Evolutionary conservation across 768 basidiomycete species (phyloP).

Genomic region (Sporobolomyces phaffii): DNA sequence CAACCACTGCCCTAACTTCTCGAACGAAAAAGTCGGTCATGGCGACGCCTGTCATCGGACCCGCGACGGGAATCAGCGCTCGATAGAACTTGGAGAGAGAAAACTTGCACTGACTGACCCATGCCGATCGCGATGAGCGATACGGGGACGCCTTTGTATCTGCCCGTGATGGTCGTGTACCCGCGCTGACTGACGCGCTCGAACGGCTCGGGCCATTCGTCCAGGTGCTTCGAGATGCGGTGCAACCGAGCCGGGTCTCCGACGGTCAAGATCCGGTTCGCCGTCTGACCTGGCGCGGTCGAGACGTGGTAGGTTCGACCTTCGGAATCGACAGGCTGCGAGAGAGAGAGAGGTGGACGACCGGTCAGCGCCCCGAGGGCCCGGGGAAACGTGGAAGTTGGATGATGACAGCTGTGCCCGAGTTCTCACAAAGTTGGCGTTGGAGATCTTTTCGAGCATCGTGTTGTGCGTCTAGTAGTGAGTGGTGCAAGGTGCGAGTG

Average conservation of each 20-base stretch:
- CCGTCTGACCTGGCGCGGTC: slow-evolving; percentile 48
- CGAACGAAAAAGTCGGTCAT: slow-evolving; percentile 82
- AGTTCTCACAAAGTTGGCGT: slow-evolving; percentile 33
- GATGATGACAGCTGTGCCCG: background rate
- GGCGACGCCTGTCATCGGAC: slow-evolving; percentile 46
- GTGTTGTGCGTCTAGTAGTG: background rate
- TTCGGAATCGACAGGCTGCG: slow-evolving; percentile 14
- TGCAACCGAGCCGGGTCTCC: slow-evolving; percentile 65
- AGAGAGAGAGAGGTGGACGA: background rate
- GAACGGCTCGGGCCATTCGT: slow-evolving; percentile 52
- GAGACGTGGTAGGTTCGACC: slow-evolving; percentile 29
- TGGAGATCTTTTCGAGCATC: slow-evolving; percentile 24
- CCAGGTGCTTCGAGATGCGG: slow-evolving; percentile 58
- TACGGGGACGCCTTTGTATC: slow-evolving; percentile 59
- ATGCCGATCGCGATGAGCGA: slow-evolving; percentile 76
- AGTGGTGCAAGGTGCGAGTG: no score
- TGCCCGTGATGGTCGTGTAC: slow-evolving; percentile 66
- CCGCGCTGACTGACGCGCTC: slow-evolving; percentile 65
- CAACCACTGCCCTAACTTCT: slow-evolving; percentile 67
- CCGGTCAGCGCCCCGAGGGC: background rate
- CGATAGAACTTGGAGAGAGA: background rate
- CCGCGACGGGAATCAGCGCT: no score
- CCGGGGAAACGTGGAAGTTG: background rate
- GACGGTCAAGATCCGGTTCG: slow-evolving; percentile 72
- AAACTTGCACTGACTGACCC: slow-evolving; percentile 52